phyloP scores from a whole-genome alignment of 352 stramenopile genomes.

The Globisporangium irregulare region DNA sequence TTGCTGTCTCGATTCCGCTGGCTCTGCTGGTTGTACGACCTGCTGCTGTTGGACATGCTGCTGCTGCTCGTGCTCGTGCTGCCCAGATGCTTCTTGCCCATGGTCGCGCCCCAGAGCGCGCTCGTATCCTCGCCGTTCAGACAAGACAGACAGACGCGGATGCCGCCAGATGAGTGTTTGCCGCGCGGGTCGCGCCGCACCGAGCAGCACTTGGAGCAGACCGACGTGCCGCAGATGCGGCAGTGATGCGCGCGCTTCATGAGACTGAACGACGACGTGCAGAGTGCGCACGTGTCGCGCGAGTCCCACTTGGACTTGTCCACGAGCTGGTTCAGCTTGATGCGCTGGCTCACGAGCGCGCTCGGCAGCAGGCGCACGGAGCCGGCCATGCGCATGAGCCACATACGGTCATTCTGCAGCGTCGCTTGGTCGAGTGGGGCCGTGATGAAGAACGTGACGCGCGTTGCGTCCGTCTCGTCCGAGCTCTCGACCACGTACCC shows the following conservation, averaged over 20 bases:
- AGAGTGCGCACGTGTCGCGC: constrained; percentile 62
- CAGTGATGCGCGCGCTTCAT: constrained; percentile 77
- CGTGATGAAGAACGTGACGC: constrained; percentile 76
- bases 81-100: constrained; percentile 31
- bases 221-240: constrained; percentile 61
- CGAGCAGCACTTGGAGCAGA: constrained; percentile 77
- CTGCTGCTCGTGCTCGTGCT: constrained; percentile 32
- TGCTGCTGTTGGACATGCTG: constrained; percentile 23
- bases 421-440: constrained; percentile 34
- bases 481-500: constrained; percentile 78
- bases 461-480: constrained; percentile 55
- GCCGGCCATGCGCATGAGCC: constrained; percentile 55
- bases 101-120: constrained; percentile 34
- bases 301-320: constrained; percentile 57
- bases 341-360: constrained; percentile 70
- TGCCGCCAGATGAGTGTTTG: constrained; percentile 23
- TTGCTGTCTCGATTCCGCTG: constrained; percentile 21
- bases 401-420: constrained; percentile 44
- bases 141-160: constrained; percentile 69
- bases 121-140: constrained; percentile 57
- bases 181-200: constrained; percentile 43
- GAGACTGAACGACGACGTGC: constrained; percentile 58
- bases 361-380: constrained; percentile 57
- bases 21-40: constrained; percentile 10
- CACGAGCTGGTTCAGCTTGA: constrained; percentile 58